Evolutionary conservation across 2,329 filamentous ascomycete genomes (phyloP).

Genomic region (Knufia fluminis): DNA sequence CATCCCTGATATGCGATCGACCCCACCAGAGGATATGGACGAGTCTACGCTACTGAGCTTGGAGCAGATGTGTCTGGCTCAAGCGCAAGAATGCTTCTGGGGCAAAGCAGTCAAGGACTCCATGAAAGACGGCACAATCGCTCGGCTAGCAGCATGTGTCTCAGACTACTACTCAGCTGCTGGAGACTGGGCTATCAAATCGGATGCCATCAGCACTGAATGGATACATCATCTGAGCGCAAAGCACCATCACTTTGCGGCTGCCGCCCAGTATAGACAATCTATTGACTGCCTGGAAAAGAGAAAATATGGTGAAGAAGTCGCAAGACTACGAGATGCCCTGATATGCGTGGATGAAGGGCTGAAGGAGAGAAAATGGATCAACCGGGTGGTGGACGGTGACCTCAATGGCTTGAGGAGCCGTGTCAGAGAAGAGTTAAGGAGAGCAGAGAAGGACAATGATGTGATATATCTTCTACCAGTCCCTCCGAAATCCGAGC

Average conservation of each 20-base stretch:
- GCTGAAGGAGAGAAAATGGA: slow-evolving; percentile 70
- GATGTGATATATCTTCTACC: slow-evolving; percentile 84
- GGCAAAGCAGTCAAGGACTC: slow-evolving; percentile 91
- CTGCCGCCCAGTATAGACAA: slow-evolving; percentile 85
- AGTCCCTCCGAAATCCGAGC: slow-evolving; percentile 78
- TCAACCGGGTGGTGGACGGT: slow-evolving; percentile 70
- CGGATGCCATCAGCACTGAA: slow-evolving; percentile 77
- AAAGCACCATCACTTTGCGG: slow-evolving; percentile 95
- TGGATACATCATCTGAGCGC: slow-evolving; percentile 98
- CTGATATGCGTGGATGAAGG: slow-evolving; percentile 76
- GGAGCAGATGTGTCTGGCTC: slow-evolving; percentile 73
- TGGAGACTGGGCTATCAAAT: slow-evolving; percentile 77
- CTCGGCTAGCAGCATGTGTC: slow-evolving; percentile 81
- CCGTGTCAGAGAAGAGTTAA: slow-evolving; percentile 76
- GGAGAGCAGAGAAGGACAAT: slow-evolving; percentile 85
- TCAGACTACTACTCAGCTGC: slow-evolving; percentile 83
- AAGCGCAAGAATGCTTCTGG: slow-evolving; percentile 97
- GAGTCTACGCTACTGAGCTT: slow-evolving; percentile 74
- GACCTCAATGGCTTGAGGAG: slow-evolving; percentile 78
- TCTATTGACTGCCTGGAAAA: slow-evolving; percentile 89
- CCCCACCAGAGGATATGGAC: slow-evolving; percentile 94
- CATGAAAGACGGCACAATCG: slow-evolving; percentile 84
- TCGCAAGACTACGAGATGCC: slow-evolving; percentile 75
- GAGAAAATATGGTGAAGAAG: slow-evolving; percentile 88
- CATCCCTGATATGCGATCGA: slow-evolving; percentile 71